Conservation (phyloP, 2,329 filamentous ascomycete species). For the Aspergillus sp. region DNA sequence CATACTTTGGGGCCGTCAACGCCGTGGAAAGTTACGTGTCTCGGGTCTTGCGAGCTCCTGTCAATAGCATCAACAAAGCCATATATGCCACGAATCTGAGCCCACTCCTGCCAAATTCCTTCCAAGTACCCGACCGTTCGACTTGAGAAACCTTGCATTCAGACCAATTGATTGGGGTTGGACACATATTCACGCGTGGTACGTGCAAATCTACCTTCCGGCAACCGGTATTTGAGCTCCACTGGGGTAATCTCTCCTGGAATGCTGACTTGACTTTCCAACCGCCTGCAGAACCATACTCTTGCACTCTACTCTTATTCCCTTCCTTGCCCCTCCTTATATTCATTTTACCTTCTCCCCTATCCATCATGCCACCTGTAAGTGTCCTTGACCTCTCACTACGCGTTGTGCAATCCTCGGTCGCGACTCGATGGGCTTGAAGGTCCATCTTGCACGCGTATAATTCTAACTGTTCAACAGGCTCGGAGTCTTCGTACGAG, state of each 20-base stretch:
- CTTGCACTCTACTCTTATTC: slow-evolving; percentile 29
- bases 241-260: slow-evolving; percentile 32
- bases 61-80: slow-evolving; percentile 35
- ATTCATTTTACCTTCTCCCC: slow-evolving; percentile 23
- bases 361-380: slow-evolving; percentile 59
- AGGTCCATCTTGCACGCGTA: slow-evolving; percentile 5
- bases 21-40: slow-evolving; percentile 22
- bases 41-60: slow-evolving; percentile 27
- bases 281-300: slow-evolving; percentile 23
- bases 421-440: slow-evolving; percentile 1
- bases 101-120: slow-evolving; percentile 21
- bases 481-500: slow-evolving; percentile 72
- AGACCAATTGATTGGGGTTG: slow-evolving; percentile 23
- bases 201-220: slow-evolving; percentile 31
- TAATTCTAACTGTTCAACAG: slow-evolving; percentile 52
- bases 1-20: neutral
- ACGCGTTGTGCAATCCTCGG: slow-evolving; percentile 19
- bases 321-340: slow-evolving; percentile 19
- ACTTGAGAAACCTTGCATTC: slow-evolving; percentile 23
- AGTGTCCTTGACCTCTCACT: slow-evolving; percentile 33
- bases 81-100: slow-evolving; percentile 25
- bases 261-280: slow-evolving; percentile 38
- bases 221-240: slow-evolving; percentile 38
- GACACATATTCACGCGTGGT: slow-evolving; percentile 41
- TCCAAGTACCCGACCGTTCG: slow-evolving; percentile 17